Evolutionary conservation across 2,329 filamentous ascomycete genomes (phyloP).

Genomic region (Colletotrichum spaethianum): DNA sequence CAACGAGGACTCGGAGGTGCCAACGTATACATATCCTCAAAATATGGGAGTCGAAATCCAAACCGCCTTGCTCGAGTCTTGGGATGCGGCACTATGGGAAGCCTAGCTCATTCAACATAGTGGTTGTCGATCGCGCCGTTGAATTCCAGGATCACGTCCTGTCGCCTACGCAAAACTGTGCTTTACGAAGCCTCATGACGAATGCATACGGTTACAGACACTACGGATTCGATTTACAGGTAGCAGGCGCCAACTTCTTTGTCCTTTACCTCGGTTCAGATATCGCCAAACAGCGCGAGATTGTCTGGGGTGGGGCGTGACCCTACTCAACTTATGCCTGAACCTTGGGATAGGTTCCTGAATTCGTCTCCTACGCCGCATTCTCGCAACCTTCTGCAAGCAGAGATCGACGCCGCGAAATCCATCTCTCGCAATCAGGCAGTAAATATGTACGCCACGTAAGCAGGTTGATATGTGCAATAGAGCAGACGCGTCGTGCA

Average conservation of each 20-base stretch:
- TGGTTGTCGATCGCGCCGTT: too few species aligned
- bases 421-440: not conserved
- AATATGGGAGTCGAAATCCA: not conserved
- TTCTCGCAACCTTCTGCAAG: not conserved
- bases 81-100: not conserved
- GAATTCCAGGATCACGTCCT: too few species aligned
- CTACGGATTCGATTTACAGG: not conserved
- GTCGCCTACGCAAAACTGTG: too few species aligned
- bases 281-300: not conserved
- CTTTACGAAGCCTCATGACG: not conserved
- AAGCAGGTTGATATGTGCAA: not conserved
- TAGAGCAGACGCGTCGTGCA: not conserved
- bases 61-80: slow-evolving; percentile 1
- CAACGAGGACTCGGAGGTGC: not conserved
- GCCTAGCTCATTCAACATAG: not conserved
- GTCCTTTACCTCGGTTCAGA: not conserved
- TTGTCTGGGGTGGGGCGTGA: not conserved
- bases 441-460: not conserved
- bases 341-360: not conserved
- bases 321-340: not conserved
- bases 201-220: not conserved
- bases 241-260: not conserved
- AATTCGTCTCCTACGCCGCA: not conserved
- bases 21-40: slow-evolving; percentile 17
- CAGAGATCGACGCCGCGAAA: not conserved